Base-by-base conservation (phyloP, 352 stramenopile species). In the Pythium phragmitis region DNA sequence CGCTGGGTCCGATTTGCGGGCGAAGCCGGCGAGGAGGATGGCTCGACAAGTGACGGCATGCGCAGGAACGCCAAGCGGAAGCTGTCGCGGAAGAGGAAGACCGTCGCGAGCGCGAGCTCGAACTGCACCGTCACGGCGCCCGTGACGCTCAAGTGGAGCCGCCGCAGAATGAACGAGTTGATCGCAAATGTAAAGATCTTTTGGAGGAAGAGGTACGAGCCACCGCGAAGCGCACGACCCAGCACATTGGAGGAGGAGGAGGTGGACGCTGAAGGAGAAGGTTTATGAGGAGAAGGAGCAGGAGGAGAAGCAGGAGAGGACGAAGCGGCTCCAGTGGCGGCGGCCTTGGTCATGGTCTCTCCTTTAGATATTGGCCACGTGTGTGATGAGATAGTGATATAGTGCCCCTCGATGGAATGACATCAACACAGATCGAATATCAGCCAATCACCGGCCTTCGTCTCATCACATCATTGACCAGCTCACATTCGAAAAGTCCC, bases 81-180 rank as follows among this genome's bases (percentile, higher is more conserved):
- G 51, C 85, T 88, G 60, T 97, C 90, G 34, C 89, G 83, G n/a
- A 98, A 66, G 19, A 97, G 78, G 59, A 98, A 95, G 60, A 91
- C 86, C 42, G 87, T 96, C 26, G 88, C 92, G 36, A 97, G 72
- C 37, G 90, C 83, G 36, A 98, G 74, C 65, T 98, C 92, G 37
- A 97, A 75, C 8, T 88, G 88, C 55, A 97, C 84, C 1, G 88
- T 91, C 47, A 88, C 85, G 53, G 82, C 78, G 34, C 89, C 89
- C 0, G 89, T 88, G 19, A 96, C 76, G 60, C 79, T 85, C 43
- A 93, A 67, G n/a, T 87, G 79, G 28, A 93, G 65, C 33, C 77
- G 77, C 33, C 83, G 79, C 30, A 96, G 67, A 50, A 94, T 79
- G 41, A 96, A 68, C 47, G 87, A 87, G 64, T 96, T 96, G 68